These are phyloP conservation scores for Brassica rapa DNA, from an alignment of 345 rosid species.

Conservation along the genomic window DNA sequence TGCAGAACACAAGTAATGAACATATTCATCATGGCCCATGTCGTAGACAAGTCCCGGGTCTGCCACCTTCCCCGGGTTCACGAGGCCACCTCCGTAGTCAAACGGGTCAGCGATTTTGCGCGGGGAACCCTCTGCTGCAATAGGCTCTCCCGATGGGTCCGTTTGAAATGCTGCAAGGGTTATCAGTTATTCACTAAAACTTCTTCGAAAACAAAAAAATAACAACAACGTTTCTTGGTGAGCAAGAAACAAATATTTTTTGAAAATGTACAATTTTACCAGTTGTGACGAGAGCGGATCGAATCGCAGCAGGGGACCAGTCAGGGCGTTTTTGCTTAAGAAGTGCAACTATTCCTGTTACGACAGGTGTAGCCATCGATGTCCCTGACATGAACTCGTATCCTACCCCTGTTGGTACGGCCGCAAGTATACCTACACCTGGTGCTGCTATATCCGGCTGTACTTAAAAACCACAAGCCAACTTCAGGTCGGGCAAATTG, in stretches of 20 bases:
- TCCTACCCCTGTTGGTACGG: slow-evolving; percentile 17
- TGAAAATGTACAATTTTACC: slow-evolving; percentile 19
- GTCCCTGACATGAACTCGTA: slow-evolving; percentile 59
- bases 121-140: slow-evolving; percentile 58
- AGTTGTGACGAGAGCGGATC: slow-evolving; percentile 68
- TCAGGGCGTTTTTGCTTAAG: slow-evolving; percentile 55
- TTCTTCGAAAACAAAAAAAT: slow-evolving; percentile 1
- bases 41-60: slow-evolving; percentile 69
- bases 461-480: neutral
- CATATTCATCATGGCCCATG: slow-evolving; percentile 47
- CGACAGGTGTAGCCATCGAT: slow-evolving; percentile 71
- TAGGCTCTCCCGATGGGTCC: slow-evolving; percentile 51
- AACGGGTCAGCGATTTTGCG: slow-evolving; percentile 62
- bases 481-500: neutral
- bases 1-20: slow-evolving; percentile 57
- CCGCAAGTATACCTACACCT: slow-evolving; percentile 68
- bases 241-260: neutral
- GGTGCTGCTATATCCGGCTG: slow-evolving; percentile 94
- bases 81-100: slow-evolving; percentile 70
- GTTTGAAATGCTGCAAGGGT: slow-evolving; percentile 47
- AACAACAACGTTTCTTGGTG: neutral
- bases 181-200: neutral
- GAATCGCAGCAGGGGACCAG: slow-evolving; percentile 75
- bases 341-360: slow-evolving; percentile 67
- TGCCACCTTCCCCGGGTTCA: slow-evolving; percentile 53